A percentile compares a stretch with the other conserved stretches of the same genome.
Evolutionary conservation across 164 flowering plant species (phyloP).

Genomic region (Sextonia rubra): DNA sequence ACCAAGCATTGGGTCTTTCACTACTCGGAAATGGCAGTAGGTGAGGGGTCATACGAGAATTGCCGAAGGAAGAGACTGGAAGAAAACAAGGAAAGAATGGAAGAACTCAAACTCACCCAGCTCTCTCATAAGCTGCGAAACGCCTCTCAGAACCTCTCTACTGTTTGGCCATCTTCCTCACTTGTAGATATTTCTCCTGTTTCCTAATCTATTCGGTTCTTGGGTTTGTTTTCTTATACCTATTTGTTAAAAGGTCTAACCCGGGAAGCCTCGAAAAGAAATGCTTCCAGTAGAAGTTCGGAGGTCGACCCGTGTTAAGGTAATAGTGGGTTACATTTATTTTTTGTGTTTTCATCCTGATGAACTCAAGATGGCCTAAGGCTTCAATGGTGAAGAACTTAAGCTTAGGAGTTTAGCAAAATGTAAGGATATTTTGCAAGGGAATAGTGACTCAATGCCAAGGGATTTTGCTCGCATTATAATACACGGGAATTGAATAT

Average conservation of each 20-base stretch:
- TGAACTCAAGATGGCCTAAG: too few species aligned
- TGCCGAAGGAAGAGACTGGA: slow-evolving; percentile 39
- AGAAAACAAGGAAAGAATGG: slow-evolving; percentile 61
- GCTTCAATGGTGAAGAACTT: neutral
- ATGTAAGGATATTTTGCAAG: too few species aligned
- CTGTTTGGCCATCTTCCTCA: slow-evolving; percentile 17
- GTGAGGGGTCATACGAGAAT: slow-evolving; percentile 34
- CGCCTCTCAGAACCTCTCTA: slow-evolving; percentile 27
- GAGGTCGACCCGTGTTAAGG: slow-evolving; percentile 47
- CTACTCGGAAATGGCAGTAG: slow-evolving; percentile 1
- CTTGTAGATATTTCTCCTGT: neutral
- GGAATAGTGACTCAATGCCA: too few species aligned
- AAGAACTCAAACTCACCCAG: slow-evolving; percentile 42
- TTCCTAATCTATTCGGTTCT: neutral
- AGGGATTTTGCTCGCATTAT: too few species aligned
- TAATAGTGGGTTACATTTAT: slow-evolving; percentile 18
- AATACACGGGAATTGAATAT: too few species aligned
- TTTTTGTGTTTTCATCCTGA: too few species aligned
- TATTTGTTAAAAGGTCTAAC: slow-evolving; percentile 27
- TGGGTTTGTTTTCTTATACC: neutral
- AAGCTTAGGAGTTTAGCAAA: neutral
- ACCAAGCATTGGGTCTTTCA: slow-evolving; percentile 1
- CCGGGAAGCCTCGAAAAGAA: slow-evolving; percentile 20
- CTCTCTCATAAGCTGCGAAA: slow-evolving; percentile 35
- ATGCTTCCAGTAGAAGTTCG: slow-evolving; percentile 26